Evolutionary conservation across 106 monocot genomes (phyloP).

Genomic region (Dendrobium officinale): DNA sequence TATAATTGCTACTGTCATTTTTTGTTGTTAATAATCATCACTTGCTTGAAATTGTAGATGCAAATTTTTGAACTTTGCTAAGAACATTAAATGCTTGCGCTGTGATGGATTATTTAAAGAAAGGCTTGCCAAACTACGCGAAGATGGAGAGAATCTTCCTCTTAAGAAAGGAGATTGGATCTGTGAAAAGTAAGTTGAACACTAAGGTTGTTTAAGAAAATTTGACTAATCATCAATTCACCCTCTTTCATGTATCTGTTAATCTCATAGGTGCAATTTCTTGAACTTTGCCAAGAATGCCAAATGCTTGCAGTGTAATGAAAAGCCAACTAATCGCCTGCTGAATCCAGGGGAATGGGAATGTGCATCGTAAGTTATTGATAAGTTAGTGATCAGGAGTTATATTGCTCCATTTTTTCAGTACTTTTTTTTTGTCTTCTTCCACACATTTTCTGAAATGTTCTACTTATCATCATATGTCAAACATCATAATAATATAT

Average conservation of each 20-base stretch:
- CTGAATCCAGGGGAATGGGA: conserved; percentile 97
- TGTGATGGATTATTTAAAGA: conserved; percentile 63
- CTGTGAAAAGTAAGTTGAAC: conserved; percentile 61
- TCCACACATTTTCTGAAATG: background rate
- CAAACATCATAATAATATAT: too few relatives aligned
- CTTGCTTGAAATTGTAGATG: conserved; percentile 44
- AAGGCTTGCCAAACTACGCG: conserved; percentile 44
- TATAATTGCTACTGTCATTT: background rate
- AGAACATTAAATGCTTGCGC: conserved; percentile 78
- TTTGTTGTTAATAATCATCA: background rate
- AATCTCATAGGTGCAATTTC: conserved; percentile 76
- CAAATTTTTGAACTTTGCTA: conserved; percentile 79
- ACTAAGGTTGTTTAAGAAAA: background rate
- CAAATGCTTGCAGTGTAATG: conserved; percentile 79
- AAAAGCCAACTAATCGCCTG: conserved; percentile 57
- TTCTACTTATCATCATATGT: too few relatives aligned
- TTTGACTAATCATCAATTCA: background rate
- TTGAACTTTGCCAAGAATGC: conserved; percentile 94
- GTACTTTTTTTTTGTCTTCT: background rate
- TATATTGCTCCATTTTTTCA: background rate
- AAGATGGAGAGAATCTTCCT: conserved; percentile 76
- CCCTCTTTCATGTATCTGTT: background rate
- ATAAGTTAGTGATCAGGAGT: conserved; percentile 17
- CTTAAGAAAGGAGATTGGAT: conserved; percentile 96
- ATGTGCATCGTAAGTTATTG: conserved; percentile 71